These are phyloP conservation scores for Cadophora sp. DNA, from an alignment of 2,329 filamentous ascomycete genomes.

Conservation along the genomic window DNA sequence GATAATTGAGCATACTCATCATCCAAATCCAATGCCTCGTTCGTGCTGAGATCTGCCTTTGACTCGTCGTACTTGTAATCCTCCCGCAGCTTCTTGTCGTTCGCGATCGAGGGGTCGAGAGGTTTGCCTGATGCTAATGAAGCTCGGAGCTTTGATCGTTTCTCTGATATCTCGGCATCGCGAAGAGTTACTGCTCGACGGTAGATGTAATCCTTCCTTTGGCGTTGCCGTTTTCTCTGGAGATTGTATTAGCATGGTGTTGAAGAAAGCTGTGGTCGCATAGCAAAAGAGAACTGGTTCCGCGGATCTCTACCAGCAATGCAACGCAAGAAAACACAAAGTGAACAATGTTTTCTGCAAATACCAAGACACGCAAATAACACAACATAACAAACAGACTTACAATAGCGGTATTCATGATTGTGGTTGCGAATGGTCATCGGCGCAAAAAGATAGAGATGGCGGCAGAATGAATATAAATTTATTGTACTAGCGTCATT, in stretches of 20 bases:
- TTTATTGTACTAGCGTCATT: constrained; percentile 23
- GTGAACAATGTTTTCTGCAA: neutral
- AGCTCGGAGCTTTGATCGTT: constrained; percentile 83
- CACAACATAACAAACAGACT: constrained; percentile 25
- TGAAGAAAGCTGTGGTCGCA: neutral
- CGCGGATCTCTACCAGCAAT: neutral
- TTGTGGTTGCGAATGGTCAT: constrained; percentile 25
- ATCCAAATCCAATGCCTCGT: constrained; percentile 78
- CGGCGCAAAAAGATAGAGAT: constrained; percentile 13
- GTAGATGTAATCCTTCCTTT: constrained; percentile 89
- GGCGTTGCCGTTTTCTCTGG: constrained; percentile 75
- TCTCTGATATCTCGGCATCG: constrained; percentile 92
- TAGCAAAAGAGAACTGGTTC: neutral
- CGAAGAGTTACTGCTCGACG: constrained; percentile 84
- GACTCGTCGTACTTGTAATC: constrained; percentile 97
- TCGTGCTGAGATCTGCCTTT: constrained; percentile 66
- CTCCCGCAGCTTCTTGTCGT: constrained; percentile 82
- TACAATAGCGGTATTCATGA: constrained; percentile 40
- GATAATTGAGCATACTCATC: constrained; percentile 91
- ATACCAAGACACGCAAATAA: neutral
- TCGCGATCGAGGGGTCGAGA: constrained; percentile 79
- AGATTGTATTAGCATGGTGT: constrained; percentile 28
- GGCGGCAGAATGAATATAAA: constrained; percentile 29
- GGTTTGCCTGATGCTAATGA: constrained; percentile 90
- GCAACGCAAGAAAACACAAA: too few species aligned